phyloP scores from a whole-genome alignment of 2,329 filamentous ascomycete genomes.

The Lasiodiplodia hormozganensis region DNA sequence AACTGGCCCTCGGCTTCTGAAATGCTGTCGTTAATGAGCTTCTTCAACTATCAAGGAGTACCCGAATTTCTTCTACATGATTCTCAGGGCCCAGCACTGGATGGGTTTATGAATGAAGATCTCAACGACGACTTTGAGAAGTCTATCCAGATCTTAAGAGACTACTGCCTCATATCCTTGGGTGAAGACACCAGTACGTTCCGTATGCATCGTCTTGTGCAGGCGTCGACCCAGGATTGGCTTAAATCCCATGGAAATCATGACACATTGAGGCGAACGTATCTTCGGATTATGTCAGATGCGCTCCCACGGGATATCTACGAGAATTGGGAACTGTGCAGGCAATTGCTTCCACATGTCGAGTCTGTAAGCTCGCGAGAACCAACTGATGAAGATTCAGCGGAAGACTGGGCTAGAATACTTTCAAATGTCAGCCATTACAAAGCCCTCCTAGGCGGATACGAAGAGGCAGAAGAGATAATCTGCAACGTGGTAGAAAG shows the following conservation, averaged over 20 bases:
- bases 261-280: slow-evolving; percentile 42
- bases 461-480: not conserved
- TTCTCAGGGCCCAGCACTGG: slow-evolving; percentile 20
- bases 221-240: slow-evolving; percentile 48
- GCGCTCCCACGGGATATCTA: slow-evolving; percentile 39
- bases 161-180: slow-evolving; percentile 44
- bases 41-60: slow-evolving; percentile 54
- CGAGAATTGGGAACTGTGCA: slow-evolving; percentile 43
- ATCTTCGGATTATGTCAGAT: slow-evolving; percentile 37
- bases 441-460: not conserved
- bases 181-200: slow-evolving; percentile 35
- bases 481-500: not conserved
- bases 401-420: not conserved
- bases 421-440: not conserved
- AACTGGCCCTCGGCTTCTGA: slow-evolving; percentile 45
- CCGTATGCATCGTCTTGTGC: slow-evolving; percentile 54
- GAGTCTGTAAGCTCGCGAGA: not conserved
- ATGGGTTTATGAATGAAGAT: not conserved
- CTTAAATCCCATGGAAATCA: slow-evolving; percentile 36
- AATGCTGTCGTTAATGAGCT: slow-evolving; percentile 56
- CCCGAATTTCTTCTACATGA: slow-evolving; percentile 42
- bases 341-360: slow-evolving; percentile 42
- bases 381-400: not conserved
- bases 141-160: slow-evolving; percentile 41
- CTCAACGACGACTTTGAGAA: slow-evolving; percentile 34